Conservation (phyloP, 2,329 filamentous ascomycete genomes). For the Aureobasidium pullulans region DNA sequence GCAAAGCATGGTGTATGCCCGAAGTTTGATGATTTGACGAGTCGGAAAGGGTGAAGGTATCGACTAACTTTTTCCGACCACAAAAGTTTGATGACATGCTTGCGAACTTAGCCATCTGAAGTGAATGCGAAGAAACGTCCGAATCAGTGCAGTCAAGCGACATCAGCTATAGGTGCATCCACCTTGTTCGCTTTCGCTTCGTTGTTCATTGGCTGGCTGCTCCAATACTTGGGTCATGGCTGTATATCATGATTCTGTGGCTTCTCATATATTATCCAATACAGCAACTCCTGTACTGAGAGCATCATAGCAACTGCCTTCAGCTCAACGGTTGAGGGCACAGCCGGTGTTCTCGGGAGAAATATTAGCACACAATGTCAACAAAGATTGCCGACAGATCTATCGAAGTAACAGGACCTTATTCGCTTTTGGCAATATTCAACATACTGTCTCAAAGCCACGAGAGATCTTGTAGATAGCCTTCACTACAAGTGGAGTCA, state of each 20-base stretch:
- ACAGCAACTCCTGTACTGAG: neutral
- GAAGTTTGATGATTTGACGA: neutral
- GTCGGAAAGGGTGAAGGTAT: neutral
- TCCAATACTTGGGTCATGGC: neutral
- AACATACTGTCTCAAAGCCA: constrained; percentile 3
- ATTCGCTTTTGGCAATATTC: neutral
- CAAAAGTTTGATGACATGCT: neutral
- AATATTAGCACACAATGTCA: neutral
- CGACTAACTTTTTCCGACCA: neutral
- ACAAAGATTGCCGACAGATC: neutral
- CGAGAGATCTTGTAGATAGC: neutral
- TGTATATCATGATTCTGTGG: constrained; percentile 1
- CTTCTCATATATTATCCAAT: neutral
- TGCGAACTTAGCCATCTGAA: neutral
- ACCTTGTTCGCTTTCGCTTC: neutral
- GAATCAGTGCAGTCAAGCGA: neutral
- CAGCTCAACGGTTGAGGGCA: neutral
- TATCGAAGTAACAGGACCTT: neutral
- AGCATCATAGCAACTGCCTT: neutral
- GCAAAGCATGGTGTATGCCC: neutral
- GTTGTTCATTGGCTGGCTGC: neutral
- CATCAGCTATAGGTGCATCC: neutral
- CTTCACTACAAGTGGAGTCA: constrained; percentile 2
- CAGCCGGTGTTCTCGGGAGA: neutral
- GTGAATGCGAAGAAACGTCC: neutral